Evolutionary conservation across 2,329 filamentous ascomycete species (phyloP).

Genomic region (Colletotrichum lindemuthianum): DNA sequence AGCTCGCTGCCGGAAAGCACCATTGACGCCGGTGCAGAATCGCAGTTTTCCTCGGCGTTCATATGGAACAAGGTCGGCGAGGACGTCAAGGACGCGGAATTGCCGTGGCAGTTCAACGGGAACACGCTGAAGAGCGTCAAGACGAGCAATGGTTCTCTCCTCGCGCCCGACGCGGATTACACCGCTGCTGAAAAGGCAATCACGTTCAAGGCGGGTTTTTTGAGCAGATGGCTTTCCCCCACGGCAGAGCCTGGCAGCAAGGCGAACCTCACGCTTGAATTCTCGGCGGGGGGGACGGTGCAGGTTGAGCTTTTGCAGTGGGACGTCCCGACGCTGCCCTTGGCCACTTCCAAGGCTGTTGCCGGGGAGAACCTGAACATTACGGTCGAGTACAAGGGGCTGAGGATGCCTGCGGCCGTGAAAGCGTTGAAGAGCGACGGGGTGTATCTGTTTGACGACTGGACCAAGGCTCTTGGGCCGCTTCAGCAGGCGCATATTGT

Average conservation of each 20-base stretch:
- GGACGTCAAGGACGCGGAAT: constrained; percentile 50
- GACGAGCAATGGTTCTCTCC: constrained; percentile 37
- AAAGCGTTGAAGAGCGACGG: constrained; percentile 60
- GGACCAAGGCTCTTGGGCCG: constrained; percentile 63
- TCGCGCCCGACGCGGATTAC: constrained; percentile 57
- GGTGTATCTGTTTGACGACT: constrained; percentile 63
- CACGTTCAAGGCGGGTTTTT: constrained; percentile 57
- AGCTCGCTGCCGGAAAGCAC: constrained; percentile 64
- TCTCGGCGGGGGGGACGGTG: constrained; percentile 60
- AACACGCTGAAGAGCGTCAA: constrained; percentile 58
- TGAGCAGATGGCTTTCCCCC: constrained; percentile 54
- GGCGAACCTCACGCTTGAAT: constrained; percentile 61
- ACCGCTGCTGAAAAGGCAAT: constrained; percentile 54
- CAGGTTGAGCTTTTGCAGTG: constrained; percentile 63
- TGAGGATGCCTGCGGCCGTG: constrained; percentile 60
- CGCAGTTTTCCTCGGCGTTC: constrained; percentile 62
- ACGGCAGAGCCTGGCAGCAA: constrained; percentile 55
- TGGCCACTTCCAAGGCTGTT: constrained; percentile 33
- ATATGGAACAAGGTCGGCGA: constrained; percentile 63
- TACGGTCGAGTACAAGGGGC: constrained; percentile 62
- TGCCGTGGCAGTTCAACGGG: constrained; percentile 64
- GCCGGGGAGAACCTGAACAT: constrained; percentile 53
- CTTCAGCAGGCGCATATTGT: constrained; percentile 59
- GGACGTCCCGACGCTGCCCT: constrained; percentile 53
- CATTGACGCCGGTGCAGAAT: constrained; percentile 54